Evolutionary conservation across 1,284 basidiomycete genomes (phyloP).

Genomic region (Malassezia arunalokei): DNA sequence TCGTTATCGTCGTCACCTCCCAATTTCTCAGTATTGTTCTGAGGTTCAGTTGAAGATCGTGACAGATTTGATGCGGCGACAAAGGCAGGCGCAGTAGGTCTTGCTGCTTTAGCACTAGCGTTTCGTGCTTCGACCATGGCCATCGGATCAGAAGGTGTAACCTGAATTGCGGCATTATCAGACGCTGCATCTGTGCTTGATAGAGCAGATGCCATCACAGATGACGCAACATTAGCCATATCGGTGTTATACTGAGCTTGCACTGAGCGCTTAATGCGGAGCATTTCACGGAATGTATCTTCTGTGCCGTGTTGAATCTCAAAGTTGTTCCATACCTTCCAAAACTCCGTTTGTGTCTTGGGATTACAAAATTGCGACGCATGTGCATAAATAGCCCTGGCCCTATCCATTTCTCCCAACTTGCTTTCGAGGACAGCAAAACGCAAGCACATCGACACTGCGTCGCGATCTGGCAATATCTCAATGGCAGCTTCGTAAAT

Average conservation of each 20-base stretch:
- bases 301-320: conserved; percentile 93
- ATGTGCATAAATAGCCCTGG: conserved; percentile 88
- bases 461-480: conserved; percentile 77
- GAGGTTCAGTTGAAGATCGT: conserved; percentile 50
- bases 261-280: conserved; percentile 92
- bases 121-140: conserved; percentile 48
- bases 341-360: conserved; percentile 65
- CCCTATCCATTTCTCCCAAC: conserved; percentile 94
- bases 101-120: not conserved
- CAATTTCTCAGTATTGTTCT: conserved; percentile 26
- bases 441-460: conserved; percentile 92
- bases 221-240: conserved; percentile 50
- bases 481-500: conserved; percentile 97
- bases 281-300: conserved; percentile 96
- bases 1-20: conserved; percentile 43
- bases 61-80: conserved; percentile 57
- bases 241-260: conserved; percentile 98
- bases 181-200: not conserved
- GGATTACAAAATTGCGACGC: conserved; percentile 98
- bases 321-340: conserved; percentile 91
- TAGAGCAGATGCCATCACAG: conserved; percentile 16
- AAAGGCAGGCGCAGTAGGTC: conserved; percentile 50
- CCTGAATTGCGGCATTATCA: conserved; percentile 24
- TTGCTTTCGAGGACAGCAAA: conserved; percentile 94
- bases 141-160: conserved; percentile 51